These are phyloP conservation scores for Amesomyces nigricolor DNA, from an alignment of 2,329 filamentous ascomycete genomes.

Conservation along the genomic window DNA sequence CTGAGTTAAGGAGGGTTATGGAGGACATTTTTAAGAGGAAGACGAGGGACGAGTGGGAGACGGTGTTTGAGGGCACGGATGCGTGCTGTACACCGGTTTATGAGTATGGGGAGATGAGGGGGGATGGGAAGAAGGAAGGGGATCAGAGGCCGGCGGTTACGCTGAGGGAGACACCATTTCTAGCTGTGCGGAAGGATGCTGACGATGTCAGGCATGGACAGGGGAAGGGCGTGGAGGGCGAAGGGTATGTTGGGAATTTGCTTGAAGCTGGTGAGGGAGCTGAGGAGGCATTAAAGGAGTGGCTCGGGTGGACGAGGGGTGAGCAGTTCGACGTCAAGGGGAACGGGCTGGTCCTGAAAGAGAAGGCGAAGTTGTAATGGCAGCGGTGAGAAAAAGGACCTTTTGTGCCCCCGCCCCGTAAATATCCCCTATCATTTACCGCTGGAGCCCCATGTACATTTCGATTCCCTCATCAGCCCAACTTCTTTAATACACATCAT, in stretches of 20 bases:
- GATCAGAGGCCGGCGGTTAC: conserved; percentile 68
- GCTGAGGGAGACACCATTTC: conserved; percentile 62
- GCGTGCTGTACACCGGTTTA: conserved; percentile 89
- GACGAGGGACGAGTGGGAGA: conserved; percentile 75
- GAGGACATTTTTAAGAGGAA: conserved; percentile 59
- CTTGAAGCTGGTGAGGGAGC: conserved; percentile 67
- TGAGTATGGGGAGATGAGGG: conserved; percentile 65
- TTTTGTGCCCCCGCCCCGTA: no score
- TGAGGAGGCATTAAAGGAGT: conserved; percentile 60
- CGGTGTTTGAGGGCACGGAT: conserved; percentile 81
- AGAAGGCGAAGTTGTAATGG: conserved; percentile 17
- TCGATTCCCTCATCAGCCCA: neutral
- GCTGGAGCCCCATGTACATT: no score
- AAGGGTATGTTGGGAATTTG: conserved; percentile 57
- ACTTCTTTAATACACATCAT: no score
- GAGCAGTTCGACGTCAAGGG: conserved; percentile 62
- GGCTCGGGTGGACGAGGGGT: conserved; percentile 73
- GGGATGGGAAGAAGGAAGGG: conserved; percentile 46
- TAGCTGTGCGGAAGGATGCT: conserved; percentile 51
- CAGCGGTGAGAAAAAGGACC: neutral
- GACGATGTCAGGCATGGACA: conserved; percentile 49
- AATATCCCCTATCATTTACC: no score
- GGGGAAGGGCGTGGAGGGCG: conserved; percentile 58
- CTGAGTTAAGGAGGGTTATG: conserved; percentile 57
- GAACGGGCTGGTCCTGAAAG: conserved; percentile 54